Evolutionary conservation across 345 rosid species (phyloP), one percentile per base, ranked within the genome.

Genomic region (Arabidopsis arenosa): DNA sequence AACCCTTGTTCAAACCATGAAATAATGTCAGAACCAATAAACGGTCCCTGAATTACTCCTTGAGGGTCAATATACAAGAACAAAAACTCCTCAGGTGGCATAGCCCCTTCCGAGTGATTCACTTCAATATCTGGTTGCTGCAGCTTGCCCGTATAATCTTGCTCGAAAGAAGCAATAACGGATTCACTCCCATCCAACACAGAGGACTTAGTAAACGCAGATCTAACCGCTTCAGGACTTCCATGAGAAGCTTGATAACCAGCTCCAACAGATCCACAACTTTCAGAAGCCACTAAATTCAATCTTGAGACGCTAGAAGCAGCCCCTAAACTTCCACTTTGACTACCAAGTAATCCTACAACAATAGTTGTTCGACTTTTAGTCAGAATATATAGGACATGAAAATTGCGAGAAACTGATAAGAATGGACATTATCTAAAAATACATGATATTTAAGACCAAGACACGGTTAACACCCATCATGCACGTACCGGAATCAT

Each of bases 1-100:
- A 90, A 93, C 2, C 97, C 98, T 82, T 93, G 94, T 67, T 87
- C 94, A 83, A 88, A 86, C 98, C 98, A 93, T 39, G 85, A 80
- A 49, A 91, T 81, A 68, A 93, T 88, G 80, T 91, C 96, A 33
- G 87, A 76, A 60, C 96, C 96, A 59, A 83, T 78, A 71, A 87
- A 91, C 9, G 97, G 98, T 69, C 97, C 98, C 84, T 93, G 96
- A 59, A 84, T 83, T 32, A 69, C 84, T 60, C 96, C 94, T 77
- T 88, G 90, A 78, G 98, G 98, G 86, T 93, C 97, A 75, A 88
- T 81, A 79, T 93, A 93, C 78, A 59, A 35, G 77, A 94, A 85
- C 81, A 73, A 84, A 53, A 87, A 76, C 74, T 92, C 94, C 69
- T 90, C 96, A 11, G 84, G 82, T 11, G 80, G 82, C 40, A 64